Evolutionary conservation across 2,329 filamentous ascomycete genomes (phyloP), one percentile per base, ranked within the genome.

Genomic region (Penicillium brasilianum): DNA sequence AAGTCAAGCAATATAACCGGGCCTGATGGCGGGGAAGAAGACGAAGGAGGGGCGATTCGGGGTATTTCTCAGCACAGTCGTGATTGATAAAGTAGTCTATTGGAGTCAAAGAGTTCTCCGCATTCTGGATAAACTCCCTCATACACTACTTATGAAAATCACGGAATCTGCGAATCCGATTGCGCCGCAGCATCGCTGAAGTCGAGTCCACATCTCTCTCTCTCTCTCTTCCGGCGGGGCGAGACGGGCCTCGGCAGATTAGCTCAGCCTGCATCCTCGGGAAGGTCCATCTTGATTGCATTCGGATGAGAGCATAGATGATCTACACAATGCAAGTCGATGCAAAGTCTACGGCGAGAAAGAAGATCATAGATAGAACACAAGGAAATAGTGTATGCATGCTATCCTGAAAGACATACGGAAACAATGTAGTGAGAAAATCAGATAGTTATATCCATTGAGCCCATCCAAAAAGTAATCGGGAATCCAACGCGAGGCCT

Each of bases 401-500:
- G 72, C 71, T 72, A 71, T 72, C 72, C 65, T 71, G 34, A 73
- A 74, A 55, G 37, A 74, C 73, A 74, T 73, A 73, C 74, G 73
- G 59, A 65, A 64, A 67, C 69, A 68, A 62, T 58, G 61, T 69
- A 73, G 69, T 71, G 70, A 69, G 70, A 60, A 74, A 72, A 70
- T 71, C 65, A 69, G 70, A 72, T 68, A 69, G 69, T 70, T 76
- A 77, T 77, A 76, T 77, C 72, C 75, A 76, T 76, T 71, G 72
- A 74, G 65, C 73, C 74, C 69, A 74, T 70, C 74, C 69, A 72
- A 71, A 66, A 69, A 55, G 62, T 55, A 36, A 69, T 66, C 58
- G 69, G 69, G 67, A 67, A 71, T 69, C 64, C 60, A 73, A 69
- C 67, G 66, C 66, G 67, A 67, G 62, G 60, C 67, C 63, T 66